phyloP scores from a whole-genome alignment of 495 filamentous ascomycete species.

The Chaetomium fimeti region DNA sequence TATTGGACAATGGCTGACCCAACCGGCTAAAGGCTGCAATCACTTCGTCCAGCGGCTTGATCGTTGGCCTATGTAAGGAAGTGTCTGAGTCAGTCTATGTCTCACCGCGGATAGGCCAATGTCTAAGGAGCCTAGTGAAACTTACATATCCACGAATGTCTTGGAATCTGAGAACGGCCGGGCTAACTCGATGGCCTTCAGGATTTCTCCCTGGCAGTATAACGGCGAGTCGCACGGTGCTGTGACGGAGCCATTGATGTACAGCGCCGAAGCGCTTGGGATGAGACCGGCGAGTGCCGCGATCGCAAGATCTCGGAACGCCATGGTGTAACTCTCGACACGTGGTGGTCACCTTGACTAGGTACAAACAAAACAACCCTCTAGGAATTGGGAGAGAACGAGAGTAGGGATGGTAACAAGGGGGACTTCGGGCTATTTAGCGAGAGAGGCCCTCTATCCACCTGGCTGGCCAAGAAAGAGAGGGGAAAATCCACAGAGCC shows the following conservation, averaged over 20 bases:
- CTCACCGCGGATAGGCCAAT: conserved; percentile 4
- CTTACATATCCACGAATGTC: conserved; percentile 54
- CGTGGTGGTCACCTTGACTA: conserved; percentile 1
- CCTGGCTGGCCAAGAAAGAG: neutral
- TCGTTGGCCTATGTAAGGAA: conserved; percentile 46
- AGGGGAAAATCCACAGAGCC: neutral
- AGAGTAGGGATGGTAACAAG: neutral
- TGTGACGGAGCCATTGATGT: conserved; percentile 47
- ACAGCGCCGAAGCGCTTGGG: conserved; percentile 36
- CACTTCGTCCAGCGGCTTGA: conserved; percentile 45
- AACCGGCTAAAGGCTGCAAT: conserved; percentile 45
- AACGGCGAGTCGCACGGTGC: conserved; percentile 51
- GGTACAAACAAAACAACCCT: neutral
- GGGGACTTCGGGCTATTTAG: neutral
- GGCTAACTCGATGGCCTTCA: conserved; percentile 49
- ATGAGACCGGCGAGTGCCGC: conserved; percentile 31
- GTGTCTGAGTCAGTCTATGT: conserved; percentile 9
- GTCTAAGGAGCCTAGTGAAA: neutral
- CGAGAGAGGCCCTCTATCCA: neutral
- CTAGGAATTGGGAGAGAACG: conserved; percentile 3
- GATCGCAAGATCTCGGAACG: conserved; percentile 22
- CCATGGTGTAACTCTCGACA: conserved; percentile 20
- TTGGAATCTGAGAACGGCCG: conserved; percentile 51
- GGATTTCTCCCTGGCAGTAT: conserved; percentile 50
- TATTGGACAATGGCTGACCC: conserved; percentile 47